Conservation (phyloP, 1,139 yeast genomes). For the Zygoascus sp. region DNA sequence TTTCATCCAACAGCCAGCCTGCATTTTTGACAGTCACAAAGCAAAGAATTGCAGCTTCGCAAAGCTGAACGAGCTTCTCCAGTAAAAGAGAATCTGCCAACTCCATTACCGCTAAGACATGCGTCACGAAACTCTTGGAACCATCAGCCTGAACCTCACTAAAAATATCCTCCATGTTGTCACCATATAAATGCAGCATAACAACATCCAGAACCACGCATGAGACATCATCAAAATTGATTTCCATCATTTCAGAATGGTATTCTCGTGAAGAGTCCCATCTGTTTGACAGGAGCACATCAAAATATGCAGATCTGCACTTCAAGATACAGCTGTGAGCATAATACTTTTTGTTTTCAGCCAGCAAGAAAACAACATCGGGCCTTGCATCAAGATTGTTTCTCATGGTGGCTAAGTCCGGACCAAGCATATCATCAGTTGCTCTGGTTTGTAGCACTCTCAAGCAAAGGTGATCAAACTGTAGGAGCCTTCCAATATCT, state of each 20-base stretch:
- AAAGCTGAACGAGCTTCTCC: slow-evolving; percentile 52
- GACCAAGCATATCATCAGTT: slow-evolving; percentile 15
- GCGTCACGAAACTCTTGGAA: slow-evolving; percentile 48
- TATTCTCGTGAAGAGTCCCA: slow-evolving; percentile 41
- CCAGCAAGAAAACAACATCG: slow-evolving; percentile 37
- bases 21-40: slow-evolving; percentile 58
- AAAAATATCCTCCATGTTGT: slow-evolving; percentile 43
- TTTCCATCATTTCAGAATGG: slow-evolving; percentile 15
- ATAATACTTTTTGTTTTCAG: slow-evolving; percentile 39
- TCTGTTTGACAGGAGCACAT: slow-evolving; percentile 49
- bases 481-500: slow-evolving; percentile 10
- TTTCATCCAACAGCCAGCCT: slow-evolving; percentile 49
- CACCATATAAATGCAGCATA: slow-evolving; percentile 57
- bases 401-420: slow-evolving; percentile 19
- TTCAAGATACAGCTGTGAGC: slow-evolving; percentile 52
- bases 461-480: slow-evolving; percentile 7
- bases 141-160: slow-evolving; percentile 35
- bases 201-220: slow-evolving; percentile 47
- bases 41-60: slow-evolving; percentile 60
- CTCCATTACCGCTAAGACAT: slow-evolving; percentile 55
- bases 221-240: slow-evolving; percentile 47
- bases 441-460: slow-evolving; percentile 1
- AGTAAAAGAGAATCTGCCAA: slow-evolving; percentile 62
- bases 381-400: slow-evolving; percentile 9
- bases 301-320: slow-evolving; percentile 61